Percentiles rank a stretch among this genome's conserved stretches.
Evolutionary conservation across 805 yeast genomes (phyloP).

Genomic region (Wickerhamiella sergipiensis): DNA sequence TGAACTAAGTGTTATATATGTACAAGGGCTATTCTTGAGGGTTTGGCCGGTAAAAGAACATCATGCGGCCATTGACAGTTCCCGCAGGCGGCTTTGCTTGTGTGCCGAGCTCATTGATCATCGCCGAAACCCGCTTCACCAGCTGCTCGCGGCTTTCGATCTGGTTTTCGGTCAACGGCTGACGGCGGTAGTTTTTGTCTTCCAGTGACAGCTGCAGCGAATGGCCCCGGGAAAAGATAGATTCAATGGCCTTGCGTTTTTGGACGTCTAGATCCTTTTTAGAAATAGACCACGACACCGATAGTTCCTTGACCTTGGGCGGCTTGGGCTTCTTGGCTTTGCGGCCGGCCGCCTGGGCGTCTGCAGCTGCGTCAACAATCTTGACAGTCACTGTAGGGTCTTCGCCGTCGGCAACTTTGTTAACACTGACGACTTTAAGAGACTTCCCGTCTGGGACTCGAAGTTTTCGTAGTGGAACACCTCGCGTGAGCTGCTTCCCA

Average conservation of each 20-base stretch:
- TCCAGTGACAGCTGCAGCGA: constrained; percentile 18
- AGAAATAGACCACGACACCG: constrained; percentile 24
- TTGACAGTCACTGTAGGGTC: constrained; percentile 19
- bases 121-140: constrained; percentile 13
- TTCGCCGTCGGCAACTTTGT: constrained; percentile 1
- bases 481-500: constrained; percentile 7
- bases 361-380: constrained; percentile 7
- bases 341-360: background rate
- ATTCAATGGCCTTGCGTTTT: constrained; percentile 22
- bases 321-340: constrained; percentile 7
- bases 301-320: constrained; percentile 17
- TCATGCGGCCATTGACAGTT: constrained; percentile 11
- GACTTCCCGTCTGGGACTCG: constrained; percentile 4
- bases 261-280: constrained; percentile 21
- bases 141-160: constrained; percentile 20
- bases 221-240: constrained; percentile 21
- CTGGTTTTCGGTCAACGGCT: constrained; percentile 14
- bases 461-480: constrained; percentile 5
- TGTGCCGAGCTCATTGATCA: constrained; percentile 18
- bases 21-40: background rate
- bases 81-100: constrained; percentile 18
- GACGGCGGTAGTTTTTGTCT: constrained; percentile 6
- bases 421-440: constrained; percentile 13
- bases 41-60: constrained; percentile 12
- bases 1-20: background rate